Percentiles rank a stretch among this genome's conserved stretches.
Evolutionary conservation across 2,329 filamentous ascomycete genomes (phyloP).

Genomic region (Ceratocystis lukuohia): DNA sequence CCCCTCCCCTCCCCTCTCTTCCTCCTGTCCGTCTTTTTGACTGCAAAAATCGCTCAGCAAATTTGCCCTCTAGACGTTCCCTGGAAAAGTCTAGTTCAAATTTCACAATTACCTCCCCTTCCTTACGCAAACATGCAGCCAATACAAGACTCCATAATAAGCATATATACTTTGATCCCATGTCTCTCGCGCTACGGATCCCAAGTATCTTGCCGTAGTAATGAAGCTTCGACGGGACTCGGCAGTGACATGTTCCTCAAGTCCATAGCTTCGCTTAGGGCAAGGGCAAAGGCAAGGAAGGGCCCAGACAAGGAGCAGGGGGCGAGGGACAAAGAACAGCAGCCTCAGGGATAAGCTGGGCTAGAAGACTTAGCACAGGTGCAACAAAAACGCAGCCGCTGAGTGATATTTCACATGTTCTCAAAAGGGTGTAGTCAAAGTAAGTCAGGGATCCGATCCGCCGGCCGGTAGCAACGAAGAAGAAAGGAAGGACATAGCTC

Average conservation of each 20-base stretch:
- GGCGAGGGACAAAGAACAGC: neutral
- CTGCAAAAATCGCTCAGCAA: conserved; percentile 4
- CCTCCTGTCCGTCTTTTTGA: neutral
- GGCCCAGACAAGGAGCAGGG: neutral
- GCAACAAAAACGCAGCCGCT: neutral
- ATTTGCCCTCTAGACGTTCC: neutral
- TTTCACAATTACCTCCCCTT: neutral
- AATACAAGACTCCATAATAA: conserved; percentile 1
- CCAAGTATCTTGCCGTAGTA: conserved; percentile 9
- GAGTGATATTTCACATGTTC: neutral
- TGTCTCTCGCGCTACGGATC: neutral
- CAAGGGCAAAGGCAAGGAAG: neutral
- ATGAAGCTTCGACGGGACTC: conserved; percentile 3
- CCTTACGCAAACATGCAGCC: neutral
- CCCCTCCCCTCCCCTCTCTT: neutral
- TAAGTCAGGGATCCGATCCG: neutral
- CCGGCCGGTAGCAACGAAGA: neutral
- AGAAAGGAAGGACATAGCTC: neutral
- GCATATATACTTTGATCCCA: conserved; percentile 8
- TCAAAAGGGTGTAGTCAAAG: neutral
- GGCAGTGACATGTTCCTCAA: conserved; percentile 7
- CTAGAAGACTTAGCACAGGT: neutral
- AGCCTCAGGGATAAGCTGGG: neutral
- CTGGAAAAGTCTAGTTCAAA: neutral
- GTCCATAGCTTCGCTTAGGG: neutral